phyloP scores from a whole-genome alignment of 148 eudicot genomes.

The Diospyros kaki region DNA sequence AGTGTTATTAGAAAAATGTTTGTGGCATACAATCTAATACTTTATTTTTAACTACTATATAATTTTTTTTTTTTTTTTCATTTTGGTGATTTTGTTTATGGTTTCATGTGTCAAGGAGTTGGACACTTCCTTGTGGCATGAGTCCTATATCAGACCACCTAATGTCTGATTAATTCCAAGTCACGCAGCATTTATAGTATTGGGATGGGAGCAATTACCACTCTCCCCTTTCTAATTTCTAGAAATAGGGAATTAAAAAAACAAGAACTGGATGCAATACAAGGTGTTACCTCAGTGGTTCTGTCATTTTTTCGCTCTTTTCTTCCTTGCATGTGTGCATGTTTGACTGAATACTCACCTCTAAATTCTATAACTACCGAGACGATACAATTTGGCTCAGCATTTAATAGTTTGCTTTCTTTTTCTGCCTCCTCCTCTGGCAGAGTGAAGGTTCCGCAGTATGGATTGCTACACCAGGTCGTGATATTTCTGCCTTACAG shows the following conservation, averaged over 20 bases:
- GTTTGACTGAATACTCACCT: not conserved
- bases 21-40: not conserved
- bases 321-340: not conserved
- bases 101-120: not conserved
- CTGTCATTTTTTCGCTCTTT: not conserved
- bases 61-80: not conserved
- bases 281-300: not conserved
- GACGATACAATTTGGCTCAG: not conserved
- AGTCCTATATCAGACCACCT: not conserved
- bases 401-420: not conserved
- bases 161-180: not conserved
- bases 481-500: constrained; percentile 62
- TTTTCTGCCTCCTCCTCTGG: constrained; percentile 16
- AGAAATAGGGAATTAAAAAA: too few species aligned
- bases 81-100: not conserved
- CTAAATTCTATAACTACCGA: not conserved
- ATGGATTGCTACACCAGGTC: constrained; percentile 65
- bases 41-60: not conserved
- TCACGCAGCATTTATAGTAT: not conserved
- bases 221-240: not conserved
- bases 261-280: not conserved
- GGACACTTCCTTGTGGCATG: not conserved
- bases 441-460: constrained; percentile 78
- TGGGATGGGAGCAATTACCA: not conserved
- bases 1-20: not conserved